Percentiles rank a stretch among this genome's conserved stretches.
These are phyloP conservation scores for Colletotrichum horii DNA, from an alignment of 2,329 filamentous ascomycete species.

Conservation along the genomic window DNA sequence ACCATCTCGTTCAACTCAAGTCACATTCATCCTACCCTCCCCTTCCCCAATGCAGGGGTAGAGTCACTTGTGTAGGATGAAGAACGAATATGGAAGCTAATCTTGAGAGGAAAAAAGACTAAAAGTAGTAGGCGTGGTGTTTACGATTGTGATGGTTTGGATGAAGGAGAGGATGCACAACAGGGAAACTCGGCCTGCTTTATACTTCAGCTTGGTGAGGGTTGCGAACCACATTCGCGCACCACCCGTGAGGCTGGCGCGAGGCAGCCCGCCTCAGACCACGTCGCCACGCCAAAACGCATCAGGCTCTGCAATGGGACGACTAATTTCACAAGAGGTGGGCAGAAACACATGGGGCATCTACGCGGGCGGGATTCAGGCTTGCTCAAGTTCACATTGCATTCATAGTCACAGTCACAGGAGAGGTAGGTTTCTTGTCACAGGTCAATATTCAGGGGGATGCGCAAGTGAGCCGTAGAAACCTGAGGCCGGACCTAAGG, in stretches of 20 bases:
- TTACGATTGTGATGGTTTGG: not conserved
- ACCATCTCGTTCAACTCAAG: not conserved
- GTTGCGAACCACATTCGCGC: not conserved
- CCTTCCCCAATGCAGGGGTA: not conserved
- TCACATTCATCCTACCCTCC: not conserved
- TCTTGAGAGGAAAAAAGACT: not conserved
- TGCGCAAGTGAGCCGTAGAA: not conserved
- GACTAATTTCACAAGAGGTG: not conserved
- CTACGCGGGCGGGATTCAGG: not conserved
- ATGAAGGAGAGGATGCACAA: not conserved
- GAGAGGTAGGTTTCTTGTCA: not conserved
- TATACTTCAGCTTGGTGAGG: not conserved
- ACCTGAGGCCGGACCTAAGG: not conserved
- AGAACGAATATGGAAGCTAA: not conserved
- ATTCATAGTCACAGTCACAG: not conserved
- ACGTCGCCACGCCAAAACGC: not conserved
- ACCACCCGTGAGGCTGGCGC: not conserved
- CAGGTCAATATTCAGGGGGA: not conserved
- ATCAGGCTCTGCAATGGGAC: not conserved
- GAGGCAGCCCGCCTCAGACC: not conserved
- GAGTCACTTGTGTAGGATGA: not conserved
- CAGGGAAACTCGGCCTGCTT: not conserved
- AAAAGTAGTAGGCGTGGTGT: not conserved
- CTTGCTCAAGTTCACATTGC: not conserved
- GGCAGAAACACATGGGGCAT: not conserved